Conservation (phyloP, 305 asterid genomes). For the Withania somnifera region DNA sequence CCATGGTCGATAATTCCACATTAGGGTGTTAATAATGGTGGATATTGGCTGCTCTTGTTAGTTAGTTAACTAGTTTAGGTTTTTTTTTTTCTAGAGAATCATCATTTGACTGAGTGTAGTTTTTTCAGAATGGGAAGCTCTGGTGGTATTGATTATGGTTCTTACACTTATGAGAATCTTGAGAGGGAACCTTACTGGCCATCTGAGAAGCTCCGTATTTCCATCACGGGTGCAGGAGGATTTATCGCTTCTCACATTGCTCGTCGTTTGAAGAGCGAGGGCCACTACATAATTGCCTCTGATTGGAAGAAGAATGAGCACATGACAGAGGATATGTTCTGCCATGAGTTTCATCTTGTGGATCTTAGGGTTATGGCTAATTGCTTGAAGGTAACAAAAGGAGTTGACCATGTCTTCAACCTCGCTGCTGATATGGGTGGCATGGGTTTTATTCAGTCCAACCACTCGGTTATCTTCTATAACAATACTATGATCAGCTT, state of each 20-base stretch:
- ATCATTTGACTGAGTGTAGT: not conserved
- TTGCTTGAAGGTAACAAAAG: conserved; percentile 68
- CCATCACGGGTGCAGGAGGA: conserved; percentile 36
- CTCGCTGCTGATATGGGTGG: conserved; percentile 98
- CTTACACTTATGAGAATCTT: conserved; percentile 24
- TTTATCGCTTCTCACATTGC: conserved; percentile 40
- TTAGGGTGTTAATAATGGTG: not conserved
- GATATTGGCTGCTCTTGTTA: not conserved
- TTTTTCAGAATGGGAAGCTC: conserved; percentile 19
- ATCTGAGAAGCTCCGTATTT: conserved; percentile 23
- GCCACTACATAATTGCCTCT: conserved; percentile 81
- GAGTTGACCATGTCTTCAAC: conserved; percentile 72
- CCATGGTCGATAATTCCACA: not conserved
- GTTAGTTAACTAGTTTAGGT: not conserved
- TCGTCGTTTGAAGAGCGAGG: conserved; percentile 38
- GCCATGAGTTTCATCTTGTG: conserved; percentile 82
- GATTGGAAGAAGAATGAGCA: conserved; percentile 97
- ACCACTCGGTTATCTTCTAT: conserved; percentile 89
- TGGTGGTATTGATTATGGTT: conserved; percentile 20
- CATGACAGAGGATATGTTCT: conserved; percentile 94
- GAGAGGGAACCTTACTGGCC: conserved; percentile 39
- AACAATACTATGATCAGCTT: conserved; percentile 94
- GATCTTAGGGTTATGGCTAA: conserved; percentile 94
- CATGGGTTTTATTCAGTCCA: conserved; percentile 95
- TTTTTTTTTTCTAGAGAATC: not conserved